Evolutionary conservation across 2,329 filamentous ascomycete species (phyloP), one percentile per base, ranked within the genome.

Genomic region (Apiospora kogelbergensis): DNA sequence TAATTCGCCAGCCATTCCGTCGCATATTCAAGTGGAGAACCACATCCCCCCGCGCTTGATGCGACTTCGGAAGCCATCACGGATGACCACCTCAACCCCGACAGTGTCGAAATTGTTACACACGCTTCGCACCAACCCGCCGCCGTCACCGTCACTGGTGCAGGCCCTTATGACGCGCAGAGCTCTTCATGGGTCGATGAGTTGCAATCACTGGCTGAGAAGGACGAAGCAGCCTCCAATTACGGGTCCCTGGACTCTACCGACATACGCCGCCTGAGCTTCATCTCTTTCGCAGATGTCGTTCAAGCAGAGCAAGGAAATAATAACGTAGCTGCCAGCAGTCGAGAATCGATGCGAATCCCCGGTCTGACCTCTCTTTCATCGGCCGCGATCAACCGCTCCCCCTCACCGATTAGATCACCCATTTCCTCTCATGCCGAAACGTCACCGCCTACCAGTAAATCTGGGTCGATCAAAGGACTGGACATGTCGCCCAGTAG

Each of bases 231-330:
- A 33, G 89, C 89, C 1, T 93, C 91, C 69, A 93, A 90, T 77
- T 95, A 95, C 78, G 93, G 91, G 41, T 89, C 91, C 63, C 83
- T 95, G 71, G 94, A 97, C 76, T 88, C 86, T 46, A 86, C 89
- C 63, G 95, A 97, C 75, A 88, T 97, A 22, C 90, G 93, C 63
- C 90, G 95, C 26, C 82, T 98, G 71, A 96, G 93, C 79, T 98
- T 98, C 82, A 97, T 98, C 78, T 97, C 94, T 9, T 98, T 98
- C 80, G 95, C 95, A 71, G 95, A 98, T 76, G 94, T 98, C 11
- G 94, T 98, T 48, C 94, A 97, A 78, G 88, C 91, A 42, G 93
- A 96, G 78, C 93, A 95, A 75, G 89, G 88, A 40, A 87, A 90
- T 69, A 83, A 84, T 42, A 82, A 84, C 22, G 81, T 79, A 46